These are phyloP conservation scores for Fabrea salina DNA, from an alignment of 169 alveolate species.

Conservation along the genomic window DNA sequence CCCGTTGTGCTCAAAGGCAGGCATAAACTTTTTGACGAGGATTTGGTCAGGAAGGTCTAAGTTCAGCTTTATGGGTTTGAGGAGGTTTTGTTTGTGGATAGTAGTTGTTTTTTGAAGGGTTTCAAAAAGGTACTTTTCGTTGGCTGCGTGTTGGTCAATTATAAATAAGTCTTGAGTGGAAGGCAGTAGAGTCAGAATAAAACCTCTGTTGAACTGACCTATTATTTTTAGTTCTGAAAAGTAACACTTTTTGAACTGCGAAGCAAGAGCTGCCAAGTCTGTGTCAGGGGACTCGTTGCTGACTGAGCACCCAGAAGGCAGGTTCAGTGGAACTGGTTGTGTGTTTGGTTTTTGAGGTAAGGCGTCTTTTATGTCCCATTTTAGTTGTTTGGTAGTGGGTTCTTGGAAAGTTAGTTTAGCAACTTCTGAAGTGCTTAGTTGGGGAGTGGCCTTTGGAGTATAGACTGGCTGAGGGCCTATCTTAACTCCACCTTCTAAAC, in stretches of 20 bases:
- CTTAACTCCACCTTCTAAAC: too few species aligned
- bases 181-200: slow-evolving; percentile 86
- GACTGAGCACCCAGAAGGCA: background rate
- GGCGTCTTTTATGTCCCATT: background rate
- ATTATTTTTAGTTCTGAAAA: slow-evolving; percentile 77
- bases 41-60: slow-evolving; percentile 82
- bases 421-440: background rate
- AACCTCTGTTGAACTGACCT: slow-evolving; percentile 96
- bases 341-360: background rate
- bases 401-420: background rate
- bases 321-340: background rate
- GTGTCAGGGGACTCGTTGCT: too few species aligned
- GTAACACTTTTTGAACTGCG: background rate
- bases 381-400: background rate
- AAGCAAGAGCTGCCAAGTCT: background rate
- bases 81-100: slow-evolving; percentile 85
- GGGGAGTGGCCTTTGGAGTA: too few species aligned
- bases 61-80: slow-evolving; percentile 88
- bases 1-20: slow-evolving; percentile 83
- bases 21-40: slow-evolving; percentile 62
- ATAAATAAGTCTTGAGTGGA: slow-evolving; percentile 82
- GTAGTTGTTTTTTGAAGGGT: slow-evolving; percentile 76
- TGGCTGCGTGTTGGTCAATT: slow-evolving; percentile 99
- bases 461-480: too few species aligned
- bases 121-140: slow-evolving; percentile 94